These are phyloP conservation scores for Erodium chrysanthum DNA, from an alignment of 441 rosid species.

Conservation along the genomic window DNA sequence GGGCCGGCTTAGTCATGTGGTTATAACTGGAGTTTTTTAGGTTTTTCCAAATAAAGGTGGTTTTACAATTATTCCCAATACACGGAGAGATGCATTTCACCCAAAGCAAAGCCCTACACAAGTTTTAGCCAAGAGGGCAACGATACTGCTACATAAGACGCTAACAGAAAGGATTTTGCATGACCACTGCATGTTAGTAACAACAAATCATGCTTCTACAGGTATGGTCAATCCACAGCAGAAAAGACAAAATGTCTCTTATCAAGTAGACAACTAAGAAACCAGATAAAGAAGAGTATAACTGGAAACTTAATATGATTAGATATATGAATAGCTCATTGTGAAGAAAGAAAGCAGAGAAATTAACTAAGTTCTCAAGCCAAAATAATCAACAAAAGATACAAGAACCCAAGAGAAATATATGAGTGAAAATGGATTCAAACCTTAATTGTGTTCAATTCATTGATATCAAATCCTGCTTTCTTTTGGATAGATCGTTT, in stretches of 20 bases:
- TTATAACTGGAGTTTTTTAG: too few species aligned
- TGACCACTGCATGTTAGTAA: not conserved
- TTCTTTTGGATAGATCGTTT: conserved; percentile 71
- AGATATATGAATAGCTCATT: not conserved
- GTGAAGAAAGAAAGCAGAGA: not conserved
- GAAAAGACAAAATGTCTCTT: not conserved
- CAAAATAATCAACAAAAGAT: not conserved
- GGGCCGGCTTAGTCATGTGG: too few species aligned
- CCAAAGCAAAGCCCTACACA: too few species aligned
- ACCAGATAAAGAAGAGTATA: not conserved
- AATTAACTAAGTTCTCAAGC: not conserved
- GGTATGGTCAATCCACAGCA: not conserved
- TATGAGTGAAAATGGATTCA: conserved; percentile 15
- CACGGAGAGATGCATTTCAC: too few species aligned
- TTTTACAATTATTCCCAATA: too few species aligned
- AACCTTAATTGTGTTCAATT: conserved; percentile 83
- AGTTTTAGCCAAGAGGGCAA: too few species aligned
- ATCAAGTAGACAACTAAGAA: not conserved
- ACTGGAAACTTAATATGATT: not conserved
- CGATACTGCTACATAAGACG: too few species aligned
- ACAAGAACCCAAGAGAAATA: conserved; percentile 11
- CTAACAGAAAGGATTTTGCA: too few species aligned
- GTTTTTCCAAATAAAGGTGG: too few species aligned
- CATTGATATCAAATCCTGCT: conserved; percentile 82
- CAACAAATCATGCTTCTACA: not conserved